Evolutionary conservation across 306 rosid genomes (phyloP), one percentile per base, ranked within the genome.

Genomic region (Ormosia emarginata): DNA sequence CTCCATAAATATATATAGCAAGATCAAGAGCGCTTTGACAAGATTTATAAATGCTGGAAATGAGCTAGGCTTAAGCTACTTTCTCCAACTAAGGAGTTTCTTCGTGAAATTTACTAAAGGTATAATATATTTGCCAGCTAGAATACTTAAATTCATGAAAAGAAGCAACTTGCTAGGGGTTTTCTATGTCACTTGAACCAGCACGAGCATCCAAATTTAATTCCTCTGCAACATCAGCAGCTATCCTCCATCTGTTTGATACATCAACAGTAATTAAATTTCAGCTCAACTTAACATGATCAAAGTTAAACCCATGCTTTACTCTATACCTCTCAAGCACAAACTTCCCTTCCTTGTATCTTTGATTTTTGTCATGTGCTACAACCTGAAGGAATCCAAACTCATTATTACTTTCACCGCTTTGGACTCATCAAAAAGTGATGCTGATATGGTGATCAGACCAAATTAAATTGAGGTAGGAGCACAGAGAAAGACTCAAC

Each of bases 341-440:
- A 88, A 90, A 92, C 79, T 91, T 92, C 80, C 97, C 97, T 82
- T 92, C 97, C 90, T 90, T 91, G 91, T 89, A 91, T 17, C 41
- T 78, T 85, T 89, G 94, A 87, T 66, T 83, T 75, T 90, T 88
- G 77, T 92, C 98, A 63, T 92, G 97, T 17, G 94, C 93, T 43
- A 85, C 62, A 52, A 91, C 91, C 98, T 94, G 79, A 61, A 80
- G 47, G 39, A 79, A 82, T 56, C 50, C 66, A 81, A 46, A 78
- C 49, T 61, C 56, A 50, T 10, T 32, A 62, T 71, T 18, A 69
- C 63, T 64, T 64, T 33, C 36, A 15, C 40, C 55, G 47, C 30
- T 66, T 57, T 72, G 18, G 24, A 47, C 69, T 74, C 67, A 41
- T 43, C 15, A 50, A 63, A 79, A 74, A 39, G 33, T 44, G 34